Percentiles rank a stretch among this genome's conserved stretches.
These are phyloP conservation scores for Tillandsia fasciculata DNA, from an alignment of 176 grass and related monocot genomes.

Conservation along the genomic window DNA sequence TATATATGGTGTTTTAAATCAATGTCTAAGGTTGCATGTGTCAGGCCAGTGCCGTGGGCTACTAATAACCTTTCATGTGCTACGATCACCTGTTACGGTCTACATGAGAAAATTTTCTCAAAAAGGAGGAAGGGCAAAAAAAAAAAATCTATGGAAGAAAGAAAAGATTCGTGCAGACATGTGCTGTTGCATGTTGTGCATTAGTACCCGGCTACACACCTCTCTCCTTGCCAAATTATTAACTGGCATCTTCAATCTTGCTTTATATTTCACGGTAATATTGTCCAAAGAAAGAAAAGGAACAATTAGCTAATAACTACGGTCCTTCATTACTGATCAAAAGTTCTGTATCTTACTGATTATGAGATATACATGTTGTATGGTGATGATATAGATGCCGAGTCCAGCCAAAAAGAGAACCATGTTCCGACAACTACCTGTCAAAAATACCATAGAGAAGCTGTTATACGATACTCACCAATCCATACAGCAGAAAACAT, in stretches of 20 bases:
- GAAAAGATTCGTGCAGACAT: too few species aligned
- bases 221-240: too few species aligned
- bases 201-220: too few species aligned
- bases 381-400: constrained; percentile 66
- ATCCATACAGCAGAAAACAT: background rate
- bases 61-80: too few species aligned
- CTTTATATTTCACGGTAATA: background rate
- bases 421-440: constrained; percentile 61
- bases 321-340: constrained; percentile 4
- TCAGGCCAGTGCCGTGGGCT: too few species aligned
- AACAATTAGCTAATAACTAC: background rate
- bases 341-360: constrained; percentile 30
- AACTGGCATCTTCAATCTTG: background rate
- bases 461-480: constrained; percentile 1
- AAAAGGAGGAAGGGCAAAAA: too few species aligned
- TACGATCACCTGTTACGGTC: too few species aligned
- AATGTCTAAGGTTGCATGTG: too few species aligned
- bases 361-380: constrained; percentile 82
- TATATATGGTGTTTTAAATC: too few species aligned
- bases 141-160: too few species aligned
- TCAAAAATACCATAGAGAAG: constrained; percentile 19
- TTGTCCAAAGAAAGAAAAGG: background rate
- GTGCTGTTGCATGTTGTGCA: too few species aligned
- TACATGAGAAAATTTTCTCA: too few species aligned
- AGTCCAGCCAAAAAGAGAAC: constrained; percentile 75